Conservation (phyloP, 2,329 filamentous ascomycete genomes). For the Claviceps sp. region DNA sequence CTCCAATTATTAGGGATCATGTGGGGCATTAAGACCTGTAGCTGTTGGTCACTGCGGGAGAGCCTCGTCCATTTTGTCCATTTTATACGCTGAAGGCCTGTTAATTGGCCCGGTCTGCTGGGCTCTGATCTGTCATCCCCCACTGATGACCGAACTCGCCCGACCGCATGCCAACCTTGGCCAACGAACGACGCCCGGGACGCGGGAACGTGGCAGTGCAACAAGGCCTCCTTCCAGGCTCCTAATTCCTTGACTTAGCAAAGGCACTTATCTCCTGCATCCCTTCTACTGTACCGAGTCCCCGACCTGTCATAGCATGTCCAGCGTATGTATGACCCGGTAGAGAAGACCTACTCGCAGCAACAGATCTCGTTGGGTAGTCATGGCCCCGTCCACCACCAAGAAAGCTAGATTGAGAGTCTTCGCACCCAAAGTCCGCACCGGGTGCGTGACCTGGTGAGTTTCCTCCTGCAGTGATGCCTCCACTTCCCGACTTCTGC, state of each 20-base stretch:
- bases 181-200: neutral
- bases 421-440: conserved; percentile 3
- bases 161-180: neutral
- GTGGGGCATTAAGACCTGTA: neutral
- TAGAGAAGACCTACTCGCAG: neutral
- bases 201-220: neutral
- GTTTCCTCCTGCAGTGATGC: neutral
- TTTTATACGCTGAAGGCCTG: neutral
- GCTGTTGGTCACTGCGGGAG: too few relatives aligned
- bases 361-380: neutral
- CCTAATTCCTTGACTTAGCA: neutral
- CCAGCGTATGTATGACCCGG: neutral
- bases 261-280: neutral
- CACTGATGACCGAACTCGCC: neutral
- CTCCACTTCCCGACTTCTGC: neutral
- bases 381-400: conserved; percentile 1
- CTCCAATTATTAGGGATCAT: neutral
- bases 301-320: neutral
- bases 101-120: neutral
- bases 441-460: conserved; percentile 3
- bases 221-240: neutral
- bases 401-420: conserved; percentile 1
- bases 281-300: neutral
- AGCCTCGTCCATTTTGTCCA: neutral
- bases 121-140: neutral